These are phyloP conservation scores for Curvularia sp. DNA, from an alignment of 2,329 filamentous ascomycete genomes.

Conservation along the genomic window DNA sequence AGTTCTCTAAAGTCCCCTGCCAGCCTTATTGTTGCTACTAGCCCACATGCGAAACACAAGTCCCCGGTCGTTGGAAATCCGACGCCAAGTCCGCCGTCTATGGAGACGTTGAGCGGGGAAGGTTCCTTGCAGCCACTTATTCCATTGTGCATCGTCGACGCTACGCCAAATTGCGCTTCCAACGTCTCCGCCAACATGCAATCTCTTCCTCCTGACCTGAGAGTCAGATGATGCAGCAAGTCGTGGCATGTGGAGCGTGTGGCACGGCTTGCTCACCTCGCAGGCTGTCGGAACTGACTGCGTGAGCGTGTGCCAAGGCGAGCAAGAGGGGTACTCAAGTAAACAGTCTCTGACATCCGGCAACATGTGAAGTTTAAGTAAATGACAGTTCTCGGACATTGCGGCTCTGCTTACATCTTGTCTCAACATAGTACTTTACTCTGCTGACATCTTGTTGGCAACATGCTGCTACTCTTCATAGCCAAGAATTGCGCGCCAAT, in stretches of 20 bases:
- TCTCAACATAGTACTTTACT: neutral
- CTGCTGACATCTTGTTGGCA: too few relatives aligned
- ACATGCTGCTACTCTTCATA: neutral
- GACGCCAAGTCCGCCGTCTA: neutral
- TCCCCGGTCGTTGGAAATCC: neutral
- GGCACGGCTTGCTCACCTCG: neutral
- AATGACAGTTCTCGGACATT: neutral
- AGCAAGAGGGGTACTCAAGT: neutral
- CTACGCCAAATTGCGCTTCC: neutral
- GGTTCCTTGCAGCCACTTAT: neutral
- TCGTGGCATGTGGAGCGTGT: slow-evolving; percentile 4
- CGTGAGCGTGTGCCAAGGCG: slow-evolving; percentile 4
- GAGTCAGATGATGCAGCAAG: neutral
- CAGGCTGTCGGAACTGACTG: neutral
- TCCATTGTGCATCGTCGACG: neutral
- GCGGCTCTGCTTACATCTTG: slow-evolving; percentile 2
- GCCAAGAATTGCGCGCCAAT: slow-evolving; percentile 2
- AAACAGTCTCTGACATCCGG: neutral
- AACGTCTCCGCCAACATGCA: slow-evolving; percentile 3
- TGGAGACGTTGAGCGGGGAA: slow-evolving; percentile 3
- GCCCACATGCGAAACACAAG: slow-evolving; percentile 1
- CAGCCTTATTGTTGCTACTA: neutral
- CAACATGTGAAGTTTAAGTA: neutral
- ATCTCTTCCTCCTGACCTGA: neutral
- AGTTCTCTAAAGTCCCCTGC: neutral